Percentiles rank a stretch among this genome's conserved stretches.
Evolutionary conservation across 2,329 filamentous ascomycete genomes (phyloP).

Genomic region (Aspergillus pseudotamarii): DNA sequence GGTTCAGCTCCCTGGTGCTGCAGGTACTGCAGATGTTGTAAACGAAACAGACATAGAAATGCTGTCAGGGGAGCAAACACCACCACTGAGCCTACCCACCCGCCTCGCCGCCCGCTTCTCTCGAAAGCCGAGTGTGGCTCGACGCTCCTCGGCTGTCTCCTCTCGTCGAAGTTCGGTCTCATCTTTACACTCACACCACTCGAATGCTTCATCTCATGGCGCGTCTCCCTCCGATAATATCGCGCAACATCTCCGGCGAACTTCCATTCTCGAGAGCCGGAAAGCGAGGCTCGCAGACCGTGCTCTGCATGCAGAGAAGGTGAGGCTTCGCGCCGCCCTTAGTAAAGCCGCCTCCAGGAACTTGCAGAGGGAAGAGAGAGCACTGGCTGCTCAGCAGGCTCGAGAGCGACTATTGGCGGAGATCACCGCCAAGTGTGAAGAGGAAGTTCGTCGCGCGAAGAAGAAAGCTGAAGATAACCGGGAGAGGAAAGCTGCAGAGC

Average conservation of each 20-base stretch:
- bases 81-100: constrained; percentile 56
- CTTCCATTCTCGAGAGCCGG: constrained; percentile 65
- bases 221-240: constrained; percentile 60
- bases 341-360: constrained; percentile 61
- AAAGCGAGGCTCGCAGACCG: constrained; percentile 67
- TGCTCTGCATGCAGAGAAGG: constrained; percentile 67
- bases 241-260: constrained; percentile 66
- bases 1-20: constrained; percentile 42
- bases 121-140: constrained; percentile 53
- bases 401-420: constrained; percentile 66
- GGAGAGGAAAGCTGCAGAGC: constrained; percentile 64
- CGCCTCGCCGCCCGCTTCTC: constrained; percentile 67
- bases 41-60: constrained; percentile 46
- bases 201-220: constrained; percentile 52
- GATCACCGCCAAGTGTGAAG: constrained; percentile 66
- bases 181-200: constrained; percentile 64
- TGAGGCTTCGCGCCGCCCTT: constrained; percentile 63
- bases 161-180: constrained; percentile 68
- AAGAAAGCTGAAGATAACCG: constrained; percentile 68
- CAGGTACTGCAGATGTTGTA: constrained; percentile 25
- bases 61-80: constrained; percentile 39
- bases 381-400: constrained; percentile 64
- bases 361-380: constrained; percentile 63
- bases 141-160: constrained; percentile 64
- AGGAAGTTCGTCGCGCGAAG: constrained; percentile 67